Conservation (phyloP, 2,329 filamentous ascomycete species). For the Ophiostoma ips region DNA sequence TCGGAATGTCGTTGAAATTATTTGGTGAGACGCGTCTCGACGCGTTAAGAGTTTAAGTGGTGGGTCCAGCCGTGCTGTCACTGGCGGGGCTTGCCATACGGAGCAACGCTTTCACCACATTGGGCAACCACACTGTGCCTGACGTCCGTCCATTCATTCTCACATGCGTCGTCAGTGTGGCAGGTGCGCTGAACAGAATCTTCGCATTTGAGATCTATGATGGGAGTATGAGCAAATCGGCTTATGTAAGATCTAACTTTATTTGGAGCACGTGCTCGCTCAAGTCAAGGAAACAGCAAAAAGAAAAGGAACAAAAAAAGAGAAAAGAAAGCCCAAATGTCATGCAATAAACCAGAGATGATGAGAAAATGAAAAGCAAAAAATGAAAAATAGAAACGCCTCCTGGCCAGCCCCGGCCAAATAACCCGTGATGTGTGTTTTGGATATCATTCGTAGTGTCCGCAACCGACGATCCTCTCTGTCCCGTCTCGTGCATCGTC, state of each 20-base stretch:
- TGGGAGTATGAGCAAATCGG: too few species aligned
- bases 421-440: not conserved
- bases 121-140: not conserved
- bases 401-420: not conserved
- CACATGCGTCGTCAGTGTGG: too few species aligned
- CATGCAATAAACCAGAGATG: not conserved
- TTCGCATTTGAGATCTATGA: too few species aligned
- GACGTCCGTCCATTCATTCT: too few species aligned
- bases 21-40: too few species aligned
- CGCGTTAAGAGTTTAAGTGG: not conserved
- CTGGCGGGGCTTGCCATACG: not conserved
- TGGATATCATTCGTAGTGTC: slow-evolving; percentile 1
- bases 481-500: not conserved
- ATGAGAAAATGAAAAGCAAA: not conserved
- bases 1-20: too few species aligned
- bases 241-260: too few species aligned
- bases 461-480: not conserved
- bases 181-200: too few species aligned
- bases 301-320: not conserved
- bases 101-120: too few species aligned
- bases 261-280: not conserved
- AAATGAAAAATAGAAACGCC: not conserved
- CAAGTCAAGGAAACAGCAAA: not conserved
- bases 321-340: not conserved
- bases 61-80: too few species aligned